Conservation (phyloP, 768 basidiomycete species). For the Amanita inopinata region DNA sequence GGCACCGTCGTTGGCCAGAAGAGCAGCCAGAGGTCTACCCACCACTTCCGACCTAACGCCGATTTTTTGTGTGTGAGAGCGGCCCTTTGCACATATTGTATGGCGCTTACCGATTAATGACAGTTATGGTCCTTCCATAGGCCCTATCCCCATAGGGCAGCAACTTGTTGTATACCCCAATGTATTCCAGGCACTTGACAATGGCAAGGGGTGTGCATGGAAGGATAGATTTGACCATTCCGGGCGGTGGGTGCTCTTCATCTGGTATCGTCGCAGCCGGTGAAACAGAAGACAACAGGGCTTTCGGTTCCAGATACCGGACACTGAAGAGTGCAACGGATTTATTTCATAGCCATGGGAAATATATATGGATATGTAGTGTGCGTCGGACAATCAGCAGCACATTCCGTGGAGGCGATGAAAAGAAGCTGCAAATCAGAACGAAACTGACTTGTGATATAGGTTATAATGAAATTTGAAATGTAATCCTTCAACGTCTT, state of each 20-base stretch:
- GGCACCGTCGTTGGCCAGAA: slow-evolving; percentile 94
- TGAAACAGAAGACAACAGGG: slow-evolving; percentile 43
- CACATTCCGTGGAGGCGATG: no score
- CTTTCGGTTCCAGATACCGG: slow-evolving; percentile 79
- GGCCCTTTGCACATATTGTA: no score
- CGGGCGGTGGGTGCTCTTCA: slow-evolving; percentile 63
- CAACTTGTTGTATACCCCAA: slow-evolving; percentile 88
- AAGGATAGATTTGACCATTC: slow-evolving; percentile 91
- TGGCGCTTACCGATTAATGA: slow-evolving; percentile 81
- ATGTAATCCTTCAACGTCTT: slow-evolving; percentile 96
- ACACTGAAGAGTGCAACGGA: slow-evolving; percentile 44
- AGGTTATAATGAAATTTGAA: slow-evolving; percentile 94
- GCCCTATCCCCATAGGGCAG: slow-evolving; percentile 92
- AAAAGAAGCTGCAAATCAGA: not conserved
- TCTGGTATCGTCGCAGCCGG: slow-evolving; percentile 28
- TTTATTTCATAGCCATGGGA: slow-evolving; percentile 5
- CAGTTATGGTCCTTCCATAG: slow-evolving; percentile 85
- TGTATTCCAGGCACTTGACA: slow-evolving; percentile 87
- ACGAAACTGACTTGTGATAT: slow-evolving; percentile 73
- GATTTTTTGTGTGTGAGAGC: no score
- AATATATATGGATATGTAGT: no score
- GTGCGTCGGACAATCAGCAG: no score
- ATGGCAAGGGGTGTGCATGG: slow-evolving; percentile 97
- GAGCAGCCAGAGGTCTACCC: slow-evolving; percentile 90
- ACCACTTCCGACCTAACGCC: slow-evolving; percentile 83